Evolutionary conservation across 306 rosid genomes (phyloP).

Genomic region (Quercus aquifolioides): DNA sequence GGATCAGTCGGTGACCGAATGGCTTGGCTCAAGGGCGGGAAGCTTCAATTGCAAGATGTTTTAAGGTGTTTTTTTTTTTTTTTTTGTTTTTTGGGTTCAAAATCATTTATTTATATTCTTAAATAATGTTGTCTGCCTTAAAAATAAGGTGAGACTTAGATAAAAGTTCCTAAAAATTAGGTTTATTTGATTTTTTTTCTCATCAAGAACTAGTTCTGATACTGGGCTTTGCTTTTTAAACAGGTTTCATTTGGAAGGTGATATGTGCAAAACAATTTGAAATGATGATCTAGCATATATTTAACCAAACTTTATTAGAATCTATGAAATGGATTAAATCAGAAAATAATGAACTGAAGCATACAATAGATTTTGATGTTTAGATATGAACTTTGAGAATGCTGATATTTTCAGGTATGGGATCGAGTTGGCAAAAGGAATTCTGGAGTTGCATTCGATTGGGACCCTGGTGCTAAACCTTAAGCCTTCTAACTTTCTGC

Average conservation of each 20-base stretch:
- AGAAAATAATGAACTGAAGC: background rate
- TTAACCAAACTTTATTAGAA: background rate
- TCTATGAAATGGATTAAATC: background rate
- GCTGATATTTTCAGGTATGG: constrained; percentile 71
- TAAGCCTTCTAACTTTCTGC: constrained; percentile 74
- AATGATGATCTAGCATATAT: background rate
- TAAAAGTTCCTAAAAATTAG: background rate
- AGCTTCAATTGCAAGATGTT: constrained; percentile 56
- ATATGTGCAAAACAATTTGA: background rate
- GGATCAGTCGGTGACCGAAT: constrained; percentile 89
- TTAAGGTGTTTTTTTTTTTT: constrained; percentile 50
- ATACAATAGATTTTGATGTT: background rate
- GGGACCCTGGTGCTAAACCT: constrained; percentile 74
- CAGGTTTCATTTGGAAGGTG: background rate
- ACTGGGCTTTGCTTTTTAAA: background rate
- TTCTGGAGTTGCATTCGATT: constrained; percentile 67
- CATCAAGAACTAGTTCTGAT: background rate
- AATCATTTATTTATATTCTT: background rate
- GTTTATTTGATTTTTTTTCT: constrained; percentile 6
- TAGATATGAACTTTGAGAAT: constrained; percentile 9
- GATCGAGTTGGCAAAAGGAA: constrained; percentile 59
- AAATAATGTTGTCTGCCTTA: background rate
- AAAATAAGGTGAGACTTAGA: background rate
- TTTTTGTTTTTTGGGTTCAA: background rate
- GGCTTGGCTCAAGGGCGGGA: constrained; percentile 72